phyloP scores from a whole-genome alignment of 2,329 filamentous ascomycete species.

The Pezicula rhizophila region DNA sequence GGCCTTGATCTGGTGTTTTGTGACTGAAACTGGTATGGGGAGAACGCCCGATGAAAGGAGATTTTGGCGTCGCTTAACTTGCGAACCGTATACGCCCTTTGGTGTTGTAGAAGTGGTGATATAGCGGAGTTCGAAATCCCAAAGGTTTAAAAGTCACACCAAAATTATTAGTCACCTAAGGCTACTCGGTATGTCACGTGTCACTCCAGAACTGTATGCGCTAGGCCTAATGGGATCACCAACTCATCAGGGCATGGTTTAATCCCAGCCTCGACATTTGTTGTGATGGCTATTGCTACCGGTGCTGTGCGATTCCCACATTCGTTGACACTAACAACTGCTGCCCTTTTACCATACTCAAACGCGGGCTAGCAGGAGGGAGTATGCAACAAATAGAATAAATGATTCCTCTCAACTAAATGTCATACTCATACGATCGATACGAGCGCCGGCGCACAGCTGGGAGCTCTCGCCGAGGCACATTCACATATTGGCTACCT shows the following conservation, averaged over 20 bases:
- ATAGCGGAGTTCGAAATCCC: no score
- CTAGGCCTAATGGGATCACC: neutral
- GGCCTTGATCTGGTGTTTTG: no score
- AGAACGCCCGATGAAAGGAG: no score
- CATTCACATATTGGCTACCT: constrained; percentile 82
- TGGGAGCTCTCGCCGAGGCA: constrained; percentile 49
- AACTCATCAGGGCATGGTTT: neutral
- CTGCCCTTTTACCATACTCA: neutral
- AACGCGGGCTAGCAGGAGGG: constrained; percentile 4
- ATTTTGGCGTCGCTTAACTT: no score
- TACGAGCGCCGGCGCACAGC: constrained; percentile 34
- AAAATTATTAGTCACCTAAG: no score
- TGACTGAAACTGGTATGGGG: no score
- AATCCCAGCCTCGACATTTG: constrained; percentile 11
- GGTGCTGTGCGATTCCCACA: constrained; percentile 13
- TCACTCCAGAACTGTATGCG: neutral
- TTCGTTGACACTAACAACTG: neutral
- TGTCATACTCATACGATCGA: constrained; percentile 63
- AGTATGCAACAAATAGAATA: constrained; percentile 12
- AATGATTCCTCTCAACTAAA: constrained; percentile 31
- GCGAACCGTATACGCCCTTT: no score
- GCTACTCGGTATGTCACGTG: neutral
- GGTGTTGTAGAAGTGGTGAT: no score
- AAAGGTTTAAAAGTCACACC: no score
- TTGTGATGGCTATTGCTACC: neutral